Base-by-base conservation (phyloP, 129 eudicot genomes). In the Dittrichia graveolens region DNA sequence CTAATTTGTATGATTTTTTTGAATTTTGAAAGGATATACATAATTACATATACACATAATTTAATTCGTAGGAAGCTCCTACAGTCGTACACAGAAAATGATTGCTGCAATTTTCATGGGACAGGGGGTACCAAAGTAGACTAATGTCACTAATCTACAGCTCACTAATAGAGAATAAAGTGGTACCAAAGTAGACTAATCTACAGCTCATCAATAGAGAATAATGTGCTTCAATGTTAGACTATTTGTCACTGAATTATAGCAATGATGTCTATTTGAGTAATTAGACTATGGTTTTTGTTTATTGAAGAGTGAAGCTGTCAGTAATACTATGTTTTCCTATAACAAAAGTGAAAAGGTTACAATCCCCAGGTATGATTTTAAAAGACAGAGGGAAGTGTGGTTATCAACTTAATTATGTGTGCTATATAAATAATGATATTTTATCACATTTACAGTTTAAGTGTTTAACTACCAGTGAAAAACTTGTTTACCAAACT, bases 401-500 rank as follows among this genome's bases (percentile, higher is more conserved):
- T 24, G 31, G 31, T 24, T 24, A 0, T 24, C 31, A 24, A 24
- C 31, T 24, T 24, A 24, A 24, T 24, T 24, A 24, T 24, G 31
- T 0, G 2, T 24, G 0, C 31, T 24, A 24, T 24, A 24, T 24
- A 24, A 24, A 24, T n/a, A 56, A 39, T 56, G 40, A 37, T 67
- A 12, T 35, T 41, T 55, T 44, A 55, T 41, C 19, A 70, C 54
- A 19, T 57, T 70, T 70, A 42, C 13, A 11, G 42, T 53, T 54
- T 39, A 10, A 40, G 6, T 55, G 42, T 53, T 54, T 39, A 10
- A 40, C 11, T 55, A 71, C 56, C 13, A 42, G 66, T 71, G 34
- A 71, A 71, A 67, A 9, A 8, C 31, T 19, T 43, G 45, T 71
- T 71, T 56, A 43, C 45, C 57, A 24, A 71, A 45, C 58, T 59